phyloP scores from a whole-genome alignment of 176 grass and related monocot species.

The Carex cristatella region DNA sequence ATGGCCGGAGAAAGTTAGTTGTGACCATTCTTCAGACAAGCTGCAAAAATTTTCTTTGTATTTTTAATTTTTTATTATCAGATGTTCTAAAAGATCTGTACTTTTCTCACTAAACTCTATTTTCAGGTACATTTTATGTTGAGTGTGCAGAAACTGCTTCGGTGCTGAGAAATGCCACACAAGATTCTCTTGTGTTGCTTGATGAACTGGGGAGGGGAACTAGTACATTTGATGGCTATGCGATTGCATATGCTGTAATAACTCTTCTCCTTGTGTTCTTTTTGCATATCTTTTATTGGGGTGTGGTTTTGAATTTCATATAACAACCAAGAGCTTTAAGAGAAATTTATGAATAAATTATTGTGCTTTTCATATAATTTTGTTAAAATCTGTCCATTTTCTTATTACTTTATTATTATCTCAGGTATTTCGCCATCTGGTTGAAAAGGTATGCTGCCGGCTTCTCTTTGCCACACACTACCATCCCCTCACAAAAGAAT shows the following conservation, averaged over 20 bases:
- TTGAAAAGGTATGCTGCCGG: slow-evolving; percentile 66
- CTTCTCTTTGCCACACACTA: slow-evolving; percentile 94
- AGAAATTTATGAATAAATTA: background rate
- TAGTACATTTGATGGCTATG: slow-evolving; percentile 97
- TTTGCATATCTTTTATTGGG: background rate
- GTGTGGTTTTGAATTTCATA: background rate
- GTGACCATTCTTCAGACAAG: background rate
- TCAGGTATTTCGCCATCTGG: slow-evolving; percentile 89
- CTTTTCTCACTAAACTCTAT: background rate
- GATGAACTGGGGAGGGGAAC: slow-evolving; percentile 98
- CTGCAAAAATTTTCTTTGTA: background rate
- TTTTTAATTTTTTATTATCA: background rate
- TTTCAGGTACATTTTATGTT: slow-evolving; percentile 78
- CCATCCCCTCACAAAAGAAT: slow-evolving; percentile 88
- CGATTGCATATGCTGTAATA: slow-evolving; percentile 90
- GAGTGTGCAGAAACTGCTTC: slow-evolving; percentile 90
- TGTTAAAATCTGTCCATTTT: background rate
- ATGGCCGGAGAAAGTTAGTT: slow-evolving; percentile 95
- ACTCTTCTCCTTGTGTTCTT: background rate
- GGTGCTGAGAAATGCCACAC: slow-evolving; percentile 71
- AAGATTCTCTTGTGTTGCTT: slow-evolving; percentile 94
- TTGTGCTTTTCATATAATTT: background rate
- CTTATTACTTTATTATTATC: background rate
- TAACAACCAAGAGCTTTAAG: background rate
- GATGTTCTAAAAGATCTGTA: background rate